A percentile compares a stretch with the other conserved stretches of the same genome.
Conservation (phyloP, 2,329 filamentous ascomycete species). For the Penicillium sp. region DNA sequence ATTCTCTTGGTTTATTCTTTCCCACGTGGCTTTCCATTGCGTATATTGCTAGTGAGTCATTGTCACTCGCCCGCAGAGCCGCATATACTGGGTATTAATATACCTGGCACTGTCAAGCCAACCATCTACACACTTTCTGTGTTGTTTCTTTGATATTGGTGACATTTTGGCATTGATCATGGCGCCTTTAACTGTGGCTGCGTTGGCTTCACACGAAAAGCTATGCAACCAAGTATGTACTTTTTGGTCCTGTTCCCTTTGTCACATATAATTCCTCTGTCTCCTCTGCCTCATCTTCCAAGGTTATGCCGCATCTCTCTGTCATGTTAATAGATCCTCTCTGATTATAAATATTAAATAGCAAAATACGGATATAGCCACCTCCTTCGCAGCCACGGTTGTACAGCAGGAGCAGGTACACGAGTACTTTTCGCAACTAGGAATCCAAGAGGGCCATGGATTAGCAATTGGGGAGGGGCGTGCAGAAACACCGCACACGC, state of each 20-base stretch:
- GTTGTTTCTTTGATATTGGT: neutral
- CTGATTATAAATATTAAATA: conserved; percentile 13
- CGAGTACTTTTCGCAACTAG: conserved; percentile 13
- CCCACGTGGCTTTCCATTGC: neutral
- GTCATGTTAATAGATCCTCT: neutral
- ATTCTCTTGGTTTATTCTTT: neutral
- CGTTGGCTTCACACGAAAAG: neutral
- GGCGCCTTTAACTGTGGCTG: neutral
- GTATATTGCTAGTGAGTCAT: neutral
- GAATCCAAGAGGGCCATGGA: neutral
- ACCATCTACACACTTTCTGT: neutral
- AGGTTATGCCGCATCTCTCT: too few relatives aligned
- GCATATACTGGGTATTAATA: neutral
- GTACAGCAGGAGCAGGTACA: conserved; percentile 19
- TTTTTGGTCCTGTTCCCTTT: neutral
- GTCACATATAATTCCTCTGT: neutral
- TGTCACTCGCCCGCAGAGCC: neutral
- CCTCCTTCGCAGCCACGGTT: conserved; percentile 7
- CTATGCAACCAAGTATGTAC: neutral
- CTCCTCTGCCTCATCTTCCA: too few relatives aligned
- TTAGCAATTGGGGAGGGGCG: neutral
- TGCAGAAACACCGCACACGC: neutral
- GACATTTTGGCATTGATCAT: neutral
- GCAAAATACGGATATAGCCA: conserved; percentile 15
- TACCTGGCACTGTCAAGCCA: neutral